phyloP scores from a whole-genome alignment of 345 rosid genomes.

The Punica granatum region DNA sequence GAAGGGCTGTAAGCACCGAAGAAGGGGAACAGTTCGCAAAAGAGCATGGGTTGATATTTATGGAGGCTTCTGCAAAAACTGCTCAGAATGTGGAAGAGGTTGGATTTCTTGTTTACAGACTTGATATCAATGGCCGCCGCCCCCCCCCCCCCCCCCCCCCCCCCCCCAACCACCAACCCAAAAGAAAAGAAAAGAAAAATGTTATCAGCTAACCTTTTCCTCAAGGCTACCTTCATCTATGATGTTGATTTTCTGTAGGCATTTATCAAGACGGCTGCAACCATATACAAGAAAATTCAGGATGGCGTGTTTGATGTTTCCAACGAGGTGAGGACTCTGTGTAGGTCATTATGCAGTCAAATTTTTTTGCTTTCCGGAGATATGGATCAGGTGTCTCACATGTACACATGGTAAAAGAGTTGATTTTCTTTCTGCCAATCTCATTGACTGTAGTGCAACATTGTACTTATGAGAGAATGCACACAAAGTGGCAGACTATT shows the following conservation, averaged over 20 bases:
- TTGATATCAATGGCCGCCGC: no score
- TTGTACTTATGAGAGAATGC: background rate
- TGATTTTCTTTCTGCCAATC: background rate
- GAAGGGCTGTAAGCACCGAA: constrained; percentile 91
- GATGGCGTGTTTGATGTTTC: constrained; percentile 98
- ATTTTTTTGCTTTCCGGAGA: background rate
- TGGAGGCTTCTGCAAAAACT: constrained; percentile 99
- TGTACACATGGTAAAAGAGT: background rate
- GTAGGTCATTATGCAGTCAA: background rate
- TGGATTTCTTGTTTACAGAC: background rate
- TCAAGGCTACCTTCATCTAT: background rate
- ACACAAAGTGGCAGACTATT: background rate
- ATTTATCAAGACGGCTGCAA: constrained; percentile 87
- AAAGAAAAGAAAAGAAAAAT: no score
- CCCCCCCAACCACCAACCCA: no score
- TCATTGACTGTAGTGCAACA: background rate
- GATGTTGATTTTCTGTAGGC: constrained; percentile 44
- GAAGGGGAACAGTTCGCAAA: constrained; percentile 96
- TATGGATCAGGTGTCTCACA: background rate
- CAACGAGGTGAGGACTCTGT: constrained; percentile 51
- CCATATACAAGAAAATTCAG: constrained; percentile 92
- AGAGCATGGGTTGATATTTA: constrained; percentile 93
- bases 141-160: no score
- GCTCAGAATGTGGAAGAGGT: constrained; percentile 99
- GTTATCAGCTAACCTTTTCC: background rate